Base-by-base conservation (phyloP, 1,284 basidiomycete species). In the Fomitopsis schrenkii region DNA sequence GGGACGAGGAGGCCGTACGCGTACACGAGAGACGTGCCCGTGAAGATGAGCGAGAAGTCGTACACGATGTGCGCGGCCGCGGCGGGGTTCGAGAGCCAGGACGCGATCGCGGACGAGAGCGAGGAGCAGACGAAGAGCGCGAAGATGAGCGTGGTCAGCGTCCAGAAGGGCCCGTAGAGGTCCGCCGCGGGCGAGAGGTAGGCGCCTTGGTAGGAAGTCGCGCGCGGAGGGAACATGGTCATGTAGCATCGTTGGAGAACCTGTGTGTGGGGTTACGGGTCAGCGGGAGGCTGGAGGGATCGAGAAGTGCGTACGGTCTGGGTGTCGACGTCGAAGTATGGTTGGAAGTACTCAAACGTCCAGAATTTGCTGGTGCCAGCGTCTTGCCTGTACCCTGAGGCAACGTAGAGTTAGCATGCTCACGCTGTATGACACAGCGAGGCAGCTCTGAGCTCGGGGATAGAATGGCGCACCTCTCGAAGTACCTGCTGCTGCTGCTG, bases 131-230 rank as follows among this genome's bases (percentile, higher is more conserved):
- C 86, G 78, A 95, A 97, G 59, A 97, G 85, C 1, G 88, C 82
- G 71, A 97, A 93, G 56, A 97, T 91, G 65, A 97, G 85, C 1
- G 95, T 97, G 0, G 94, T 95, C 55, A 96, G 83, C 0, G 94
- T 93, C 95, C 95, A 98, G 79, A 98, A 97, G 0, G 95, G 94
- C 1, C 95, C 95, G 66, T 93, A 93, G 48, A 93, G 83, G 68
- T 93, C 91, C 12, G 80, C 78, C 22, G 83, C 78, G 22, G 91
- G 87, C 50, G 85, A 84, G 56, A 91, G 82, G 64, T 87, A 82
- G 26, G 77, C 79, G 14, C 85, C 79, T 57, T 85, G 79, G 73
- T 86, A 92, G 52, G 64, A 61, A 52, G 79, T 76, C 5, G 79
- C 74, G 19, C 80, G 81, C 54, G 78, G 79, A 7, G 91, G 91